A percentile compares a stretch with the other conserved stretches of the same genome.
Conservation (phyloP, 345 rosid species). For the Lumnitzera racemosa region DNA sequence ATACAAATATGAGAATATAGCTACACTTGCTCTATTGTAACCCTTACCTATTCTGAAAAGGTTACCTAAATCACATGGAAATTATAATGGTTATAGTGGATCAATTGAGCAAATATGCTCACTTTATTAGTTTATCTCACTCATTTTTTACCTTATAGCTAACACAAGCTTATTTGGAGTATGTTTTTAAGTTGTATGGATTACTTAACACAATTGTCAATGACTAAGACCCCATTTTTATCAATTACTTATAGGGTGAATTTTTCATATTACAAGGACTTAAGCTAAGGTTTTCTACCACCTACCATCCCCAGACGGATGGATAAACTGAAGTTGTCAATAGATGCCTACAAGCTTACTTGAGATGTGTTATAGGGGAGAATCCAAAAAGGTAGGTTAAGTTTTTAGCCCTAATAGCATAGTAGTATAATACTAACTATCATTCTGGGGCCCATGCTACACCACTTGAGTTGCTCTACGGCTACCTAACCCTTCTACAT, state of each 20-base stretch:
- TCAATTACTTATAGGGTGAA: not conserved
- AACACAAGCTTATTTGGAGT: not conserved
- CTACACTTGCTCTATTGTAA: not conserved
- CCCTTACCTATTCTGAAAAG: not conserved
- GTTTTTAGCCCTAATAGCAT: not conserved
- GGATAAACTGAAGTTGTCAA: slow-evolving; percentile 6
- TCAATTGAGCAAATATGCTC: not conserved
- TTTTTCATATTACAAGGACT: not conserved
- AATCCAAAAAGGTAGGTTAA: not conserved
- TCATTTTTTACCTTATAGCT: not conserved
- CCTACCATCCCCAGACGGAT: slow-evolving; percentile 2
- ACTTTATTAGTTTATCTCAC: not conserved
- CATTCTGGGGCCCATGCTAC: not conserved
- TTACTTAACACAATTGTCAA: not conserved
- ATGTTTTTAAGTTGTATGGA: slow-evolving; percentile 10
- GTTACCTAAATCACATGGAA: not conserved
- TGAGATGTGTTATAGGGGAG: not conserved
- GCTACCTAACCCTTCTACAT: not conserved
- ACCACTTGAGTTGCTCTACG: slow-evolving; percentile 3
- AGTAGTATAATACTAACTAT: slow-evolving; percentile 5
- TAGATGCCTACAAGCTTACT: not conserved
- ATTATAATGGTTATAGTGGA: slow-evolving; percentile 3
- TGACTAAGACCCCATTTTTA: not conserved
- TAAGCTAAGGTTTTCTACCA: not conserved
- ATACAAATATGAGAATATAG: not conserved